phyloP scores from a whole-genome alignment of 2,329 filamentous ascomycete species.

The Knufia fluminis region DNA sequence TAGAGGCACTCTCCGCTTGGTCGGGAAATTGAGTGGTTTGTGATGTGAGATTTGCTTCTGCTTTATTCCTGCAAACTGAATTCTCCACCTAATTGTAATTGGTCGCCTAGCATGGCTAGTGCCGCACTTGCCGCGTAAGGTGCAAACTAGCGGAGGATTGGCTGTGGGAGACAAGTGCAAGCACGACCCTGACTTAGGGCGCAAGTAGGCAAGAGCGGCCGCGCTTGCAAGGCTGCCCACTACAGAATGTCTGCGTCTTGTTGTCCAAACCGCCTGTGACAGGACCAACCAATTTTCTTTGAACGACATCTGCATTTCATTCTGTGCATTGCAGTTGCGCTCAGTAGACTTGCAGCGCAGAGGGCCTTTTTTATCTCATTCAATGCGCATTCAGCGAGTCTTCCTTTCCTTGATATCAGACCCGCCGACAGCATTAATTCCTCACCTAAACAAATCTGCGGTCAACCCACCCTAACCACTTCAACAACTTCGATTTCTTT shows the following conservation, averaged over 20 bases:
- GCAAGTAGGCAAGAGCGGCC: too few relatives aligned
- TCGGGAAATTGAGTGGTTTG: not conserved
- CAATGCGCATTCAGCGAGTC: slow-evolving; percentile 11
- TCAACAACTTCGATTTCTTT: not conserved
- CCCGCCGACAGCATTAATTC: slow-evolving; percentile 4
- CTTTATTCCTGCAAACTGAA: too few relatives aligned
- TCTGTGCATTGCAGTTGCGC: not conserved
- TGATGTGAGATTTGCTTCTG: not conserved
- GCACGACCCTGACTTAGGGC: not conserved
- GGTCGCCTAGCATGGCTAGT: slow-evolving; percentile 2
- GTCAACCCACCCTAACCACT: not conserved
- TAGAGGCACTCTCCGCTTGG: not conserved
- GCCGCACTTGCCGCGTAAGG: slow-evolving; percentile 8
- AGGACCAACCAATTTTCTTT: slow-evolving; percentile 10
- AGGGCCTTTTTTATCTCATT: not conserved
- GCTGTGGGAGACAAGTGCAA: too few relatives aligned
- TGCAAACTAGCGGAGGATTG: not conserved
- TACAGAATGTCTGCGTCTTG: not conserved
- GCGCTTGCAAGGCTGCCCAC: not conserved
- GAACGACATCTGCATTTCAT: slow-evolving; percentile 9
- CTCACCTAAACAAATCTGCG: not conserved
- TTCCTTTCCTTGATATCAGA: slow-evolving; percentile 22
- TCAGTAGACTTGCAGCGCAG: not conserved
- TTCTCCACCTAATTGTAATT: not conserved
- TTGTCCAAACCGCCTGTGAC: not conserved